phyloP scores from a whole-genome alignment of 1,284 basidiomycete genomes.

The Cutaneotrichosporon sp. region DNA sequence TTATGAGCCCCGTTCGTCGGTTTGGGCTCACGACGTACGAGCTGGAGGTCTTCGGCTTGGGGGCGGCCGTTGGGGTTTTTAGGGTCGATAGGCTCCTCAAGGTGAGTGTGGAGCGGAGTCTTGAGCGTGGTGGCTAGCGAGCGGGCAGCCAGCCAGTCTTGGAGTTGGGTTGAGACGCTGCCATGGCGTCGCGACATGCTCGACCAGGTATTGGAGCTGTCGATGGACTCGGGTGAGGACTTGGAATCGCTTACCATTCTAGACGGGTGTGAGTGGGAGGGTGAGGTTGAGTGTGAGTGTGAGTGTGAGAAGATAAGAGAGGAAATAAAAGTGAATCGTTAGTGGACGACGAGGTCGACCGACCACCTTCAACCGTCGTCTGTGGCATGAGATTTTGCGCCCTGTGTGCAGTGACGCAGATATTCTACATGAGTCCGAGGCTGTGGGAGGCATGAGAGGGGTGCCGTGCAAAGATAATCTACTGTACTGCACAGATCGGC shows the following conservation, averaged over 20 bases:
- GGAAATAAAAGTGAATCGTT: not conserved
- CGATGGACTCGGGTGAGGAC: not conserved
- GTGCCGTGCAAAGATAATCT: not conserved
- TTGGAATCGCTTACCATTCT: not conserved
- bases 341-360: too few relatives aligned
- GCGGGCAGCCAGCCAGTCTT: not conserved
- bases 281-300: not conserved
- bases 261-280: not conserved
- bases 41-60: not conserved
- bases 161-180: not conserved
- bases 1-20: not conserved
- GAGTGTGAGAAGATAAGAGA: not conserved
- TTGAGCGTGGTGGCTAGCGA: not conserved
- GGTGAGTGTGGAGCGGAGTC: not conserved
- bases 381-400: not conserved
- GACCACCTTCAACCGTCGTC: too few relatives aligned
- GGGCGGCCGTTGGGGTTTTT: not conserved
- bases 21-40: not conserved
- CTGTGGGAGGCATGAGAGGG: not conserved
- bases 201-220: not conserved
- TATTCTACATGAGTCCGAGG: not conserved
- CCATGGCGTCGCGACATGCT: not conserved
- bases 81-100: not conserved
- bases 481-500: not conserved
- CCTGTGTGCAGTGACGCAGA: not conserved